phyloP scores from a whole-genome alignment of 1,139 yeast species.

The Kurtzmaniella quercitrusa region DNA sequence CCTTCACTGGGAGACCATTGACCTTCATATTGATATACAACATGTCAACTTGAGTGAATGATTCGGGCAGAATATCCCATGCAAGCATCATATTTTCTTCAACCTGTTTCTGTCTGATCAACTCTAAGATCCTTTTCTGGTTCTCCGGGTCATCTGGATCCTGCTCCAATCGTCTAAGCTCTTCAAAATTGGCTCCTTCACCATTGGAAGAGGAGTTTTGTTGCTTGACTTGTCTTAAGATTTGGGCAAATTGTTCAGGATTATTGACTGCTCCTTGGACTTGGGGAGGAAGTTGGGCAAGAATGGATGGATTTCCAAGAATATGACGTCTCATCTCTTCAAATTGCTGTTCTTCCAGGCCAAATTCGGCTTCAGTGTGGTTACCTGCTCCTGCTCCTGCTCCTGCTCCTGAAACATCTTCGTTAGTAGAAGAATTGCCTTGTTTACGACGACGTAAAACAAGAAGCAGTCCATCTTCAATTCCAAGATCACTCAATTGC shows the following conservation, averaged over 20 bases:
- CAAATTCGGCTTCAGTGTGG: too few relatives aligned
- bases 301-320: constrained; percentile 33
- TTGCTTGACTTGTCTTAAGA: constrained; percentile 11
- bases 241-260: constrained; percentile 47
- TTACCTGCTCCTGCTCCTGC: too few relatives aligned
- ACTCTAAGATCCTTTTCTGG: constrained; percentile 63
- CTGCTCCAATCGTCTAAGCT: constrained; percentile 44
- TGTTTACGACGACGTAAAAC: constrained; percentile 20
- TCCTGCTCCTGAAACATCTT: too few relatives aligned
- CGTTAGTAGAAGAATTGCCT: too few relatives aligned
- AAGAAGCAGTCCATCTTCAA: constrained; percentile 58
- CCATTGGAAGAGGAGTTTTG: constrained; percentile 6
- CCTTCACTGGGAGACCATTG: constrained; percentile 77
- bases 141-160: constrained; percentile 76
- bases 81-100: constrained; percentile 79
- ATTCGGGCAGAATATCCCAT: constrained; percentile 83
- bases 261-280: constrained; percentile 46
- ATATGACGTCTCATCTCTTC: constrained; percentile 50
- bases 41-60: constrained; percentile 81
- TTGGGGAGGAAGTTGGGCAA: constrained; percentile 38
- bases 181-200: constrained; percentile 36
- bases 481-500: constrained; percentile 43
- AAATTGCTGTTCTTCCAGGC: constrained; percentile 33
- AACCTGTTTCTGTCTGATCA: constrained; percentile 68
- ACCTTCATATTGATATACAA: constrained; percentile 73